Base-by-base conservation (phyloP, 768 basidiomycete species). In the Cyclocybe cylindracea region DNA sequence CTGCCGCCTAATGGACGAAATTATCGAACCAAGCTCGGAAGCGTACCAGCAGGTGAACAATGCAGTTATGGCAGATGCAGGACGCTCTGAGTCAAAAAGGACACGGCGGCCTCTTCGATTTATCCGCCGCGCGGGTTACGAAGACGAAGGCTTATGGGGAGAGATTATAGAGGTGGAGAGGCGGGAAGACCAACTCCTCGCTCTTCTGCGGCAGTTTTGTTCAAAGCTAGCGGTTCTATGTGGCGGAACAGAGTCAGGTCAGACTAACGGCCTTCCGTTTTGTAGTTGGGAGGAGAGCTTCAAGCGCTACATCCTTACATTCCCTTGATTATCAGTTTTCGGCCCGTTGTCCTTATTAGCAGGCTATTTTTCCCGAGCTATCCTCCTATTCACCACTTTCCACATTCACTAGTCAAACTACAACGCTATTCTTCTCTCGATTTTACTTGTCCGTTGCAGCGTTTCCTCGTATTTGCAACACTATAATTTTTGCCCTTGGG, bases 211-310 rank as follows among this genome's bases (percentile, higher is more conserved):
- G 45, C 50, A 46, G 16, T 53, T 62, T 47, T 44, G 45, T 10
- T 33, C 33, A 32, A 14, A 44, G 31, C 44, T 61, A 44, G 39
- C 34, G 1, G 33, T 44, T 3, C 61, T 57, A 5, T 88, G 87
- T 55, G 84, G 82, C 10, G 79, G 72, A 11, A 58, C 47, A 10
- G 72, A 57, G 4, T 53, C 51, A 7, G 66, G 63, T 8, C 46
- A 45, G n/a, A 56, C 63, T 19, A 61, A 65, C 38, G 62, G 69
- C 5, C 65, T 83, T 39, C 66, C 74, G 38, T 48, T 69, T 1
- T 90, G 88, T 61, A 79, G 74, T 54, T 89, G 86, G 87, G 81
- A 85, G 61, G 40, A 50, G 16, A 53, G 56, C 41, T 86, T 89
- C 81, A 86, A 83, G 67, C 60, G 61, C 40, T 86, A 75, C 61